Evolutionary conservation across 225 moss, liverwort and hornwort species (phyloP).

Genomic region (Rhytidiadelphus loreus): DNA sequence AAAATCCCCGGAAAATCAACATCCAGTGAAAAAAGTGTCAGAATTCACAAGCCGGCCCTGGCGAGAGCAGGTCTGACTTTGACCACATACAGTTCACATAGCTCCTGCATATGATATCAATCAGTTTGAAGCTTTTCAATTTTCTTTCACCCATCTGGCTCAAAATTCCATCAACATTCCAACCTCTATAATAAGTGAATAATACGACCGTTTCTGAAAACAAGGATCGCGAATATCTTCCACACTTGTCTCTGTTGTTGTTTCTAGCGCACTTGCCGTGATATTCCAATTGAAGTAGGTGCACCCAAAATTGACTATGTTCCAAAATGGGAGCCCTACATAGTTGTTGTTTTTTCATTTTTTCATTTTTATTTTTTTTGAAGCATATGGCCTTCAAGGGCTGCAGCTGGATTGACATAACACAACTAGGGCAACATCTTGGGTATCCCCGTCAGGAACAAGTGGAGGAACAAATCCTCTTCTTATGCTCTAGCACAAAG

Average conservation of each 20-base stretch:
- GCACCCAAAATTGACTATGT: too few relatives aligned
- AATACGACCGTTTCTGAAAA: background rate
- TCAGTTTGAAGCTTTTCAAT: background rate
- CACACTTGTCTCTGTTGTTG: background rate
- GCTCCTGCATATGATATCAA: too few relatives aligned
- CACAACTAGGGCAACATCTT: too few relatives aligned
- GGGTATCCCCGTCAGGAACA: too few relatives aligned
- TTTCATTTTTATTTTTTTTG: too few relatives aligned
- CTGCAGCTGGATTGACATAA: too few relatives aligned
- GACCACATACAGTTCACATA: background rate
- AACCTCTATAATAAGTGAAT: background rate
- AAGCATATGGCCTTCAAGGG: too few relatives aligned
- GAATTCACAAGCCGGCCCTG: background rate
- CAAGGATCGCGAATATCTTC: too few relatives aligned
- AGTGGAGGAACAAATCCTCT: too few relatives aligned
- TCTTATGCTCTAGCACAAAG: too few relatives aligned
- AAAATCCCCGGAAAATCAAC: background rate
- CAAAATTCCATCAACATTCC: background rate
- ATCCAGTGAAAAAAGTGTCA: background rate
- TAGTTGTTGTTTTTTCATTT: too few relatives aligned
- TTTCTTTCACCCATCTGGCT: background rate
- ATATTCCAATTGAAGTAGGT: background rate
- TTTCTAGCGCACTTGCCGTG: background rate
- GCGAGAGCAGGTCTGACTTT: too few relatives aligned
- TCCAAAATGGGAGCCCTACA: background rate